These are phyloP conservation scores for Simplicillium aogashimaense DNA, from an alignment of 2,329 filamentous ascomycete genomes.

Conservation along the genomic window DNA sequence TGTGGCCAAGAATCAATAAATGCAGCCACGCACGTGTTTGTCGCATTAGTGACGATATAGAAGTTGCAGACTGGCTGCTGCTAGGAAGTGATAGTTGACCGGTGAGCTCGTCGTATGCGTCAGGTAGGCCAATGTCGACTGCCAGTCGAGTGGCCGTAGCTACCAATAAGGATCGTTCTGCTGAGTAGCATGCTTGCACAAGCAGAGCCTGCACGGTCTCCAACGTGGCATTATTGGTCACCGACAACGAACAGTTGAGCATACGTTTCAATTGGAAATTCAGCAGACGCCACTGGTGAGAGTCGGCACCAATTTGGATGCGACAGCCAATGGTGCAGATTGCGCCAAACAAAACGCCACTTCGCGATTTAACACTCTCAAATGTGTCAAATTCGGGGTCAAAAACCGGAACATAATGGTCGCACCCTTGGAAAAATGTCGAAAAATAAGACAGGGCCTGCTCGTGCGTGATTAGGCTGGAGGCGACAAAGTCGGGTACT, in stretches of 20 bases:
- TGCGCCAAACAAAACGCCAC: conserved; percentile 37
- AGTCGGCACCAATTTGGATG: conserved; percentile 26
- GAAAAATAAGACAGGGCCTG: conserved; percentile 13
- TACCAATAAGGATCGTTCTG: conserved; percentile 38
- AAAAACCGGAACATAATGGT: conserved; percentile 16
- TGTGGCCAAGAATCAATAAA: conserved; percentile 40
- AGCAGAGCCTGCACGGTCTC: conserved; percentile 43
- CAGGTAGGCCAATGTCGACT: conserved; percentile 33
- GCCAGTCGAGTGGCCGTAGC: conserved; percentile 41
- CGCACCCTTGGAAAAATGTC: conserved; percentile 16
- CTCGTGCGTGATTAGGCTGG: conserved; percentile 11
- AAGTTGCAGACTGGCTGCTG: not conserved
- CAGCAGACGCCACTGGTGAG: conserved; percentile 28
- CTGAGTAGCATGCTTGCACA: conserved; percentile 39
- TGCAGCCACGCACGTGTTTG: conserved; percentile 40
- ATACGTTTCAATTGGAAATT: conserved; percentile 30
- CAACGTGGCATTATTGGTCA: conserved; percentile 19
- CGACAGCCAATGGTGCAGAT: conserved; percentile 43
- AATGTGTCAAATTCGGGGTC: conserved; percentile 28
- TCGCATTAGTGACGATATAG: conserved; percentile 21
- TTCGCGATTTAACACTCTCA: conserved; percentile 31
- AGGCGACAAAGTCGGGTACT: conserved; percentile 11
- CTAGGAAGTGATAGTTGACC: conserved; percentile 5
- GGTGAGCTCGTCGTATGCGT: conserved; percentile 28
- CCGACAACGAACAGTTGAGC: conserved; percentile 26